Conservation (phyloP, 1,284 basidiomycete species). For the Anthracocystis panici-leucophaei region DNA sequence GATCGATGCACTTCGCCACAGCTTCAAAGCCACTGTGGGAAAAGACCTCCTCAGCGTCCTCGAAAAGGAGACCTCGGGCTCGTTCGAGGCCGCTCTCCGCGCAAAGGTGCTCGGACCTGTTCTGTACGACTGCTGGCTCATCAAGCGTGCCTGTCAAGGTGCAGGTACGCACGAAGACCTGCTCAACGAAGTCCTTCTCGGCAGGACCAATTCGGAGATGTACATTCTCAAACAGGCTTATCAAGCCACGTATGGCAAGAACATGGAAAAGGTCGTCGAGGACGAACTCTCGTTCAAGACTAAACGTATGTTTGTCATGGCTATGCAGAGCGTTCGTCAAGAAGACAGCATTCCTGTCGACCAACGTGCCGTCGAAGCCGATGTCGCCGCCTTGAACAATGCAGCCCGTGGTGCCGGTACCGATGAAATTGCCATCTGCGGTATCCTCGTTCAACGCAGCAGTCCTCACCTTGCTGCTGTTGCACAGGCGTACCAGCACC, state of each 20-base stretch:
- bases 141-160: slow-evolving; percentile 65
- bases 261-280: slow-evolving; percentile 65
- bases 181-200: slow-evolving; percentile 67
- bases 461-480: slow-evolving; percentile 64
- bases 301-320: slow-evolving; percentile 65
- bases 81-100: slow-evolving; percentile 62
- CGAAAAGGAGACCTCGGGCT: slow-evolving; percentile 67
- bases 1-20: slow-evolving; percentile 57
- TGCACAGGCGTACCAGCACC: slow-evolving; percentile 58
- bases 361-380: slow-evolving; percentile 45
- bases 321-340: slow-evolving; percentile 59
- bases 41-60: slow-evolving; percentile 63
- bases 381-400: slow-evolving; percentile 42
- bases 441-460: slow-evolving; percentile 66
- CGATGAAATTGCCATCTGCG: slow-evolving; percentile 64
- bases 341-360: slow-evolving; percentile 59
- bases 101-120: slow-evolving; percentile 64
- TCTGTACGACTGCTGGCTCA: slow-evolving; percentile 62
- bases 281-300: slow-evolving; percentile 68
- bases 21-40: slow-evolving; percentile 64
- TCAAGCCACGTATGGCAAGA: slow-evolving; percentile 55
- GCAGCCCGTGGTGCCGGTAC: slow-evolving; percentile 56
- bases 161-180: slow-evolving; percentile 67
- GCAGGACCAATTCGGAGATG: slow-evolving; percentile 64
- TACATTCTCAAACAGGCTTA: slow-evolving; percentile 65